Evolutionary conservation across 1,139 yeast species (phyloP), one percentile per base, ranked within the genome.

Genomic region (Candida dubliniensis): DNA sequence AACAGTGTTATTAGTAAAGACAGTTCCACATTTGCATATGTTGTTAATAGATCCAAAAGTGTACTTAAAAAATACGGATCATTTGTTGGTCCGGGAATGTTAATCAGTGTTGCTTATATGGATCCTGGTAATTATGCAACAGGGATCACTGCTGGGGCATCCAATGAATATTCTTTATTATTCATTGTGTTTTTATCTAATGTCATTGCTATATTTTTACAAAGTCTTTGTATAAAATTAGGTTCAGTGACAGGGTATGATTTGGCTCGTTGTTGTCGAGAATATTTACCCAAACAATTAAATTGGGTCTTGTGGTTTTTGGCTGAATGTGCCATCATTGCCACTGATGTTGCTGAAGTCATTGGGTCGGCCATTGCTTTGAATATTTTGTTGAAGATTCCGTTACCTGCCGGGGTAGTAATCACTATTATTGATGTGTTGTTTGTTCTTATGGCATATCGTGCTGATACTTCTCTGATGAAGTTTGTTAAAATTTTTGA

Each of bases 61-160:
- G 41, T 57, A 1, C 47, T 64, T 8, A 56, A 46, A 25, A 82
- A 82, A 54, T 84, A 81, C 54, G 62, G 74, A 39, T 67, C 76
- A 29, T 87, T 84, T 52, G 65, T 85, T n/a, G 93, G 93, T 0
- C 93, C 93, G 0, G 93, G 93, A 0, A 63, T 86, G 39, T 77
- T 86, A 80, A 82, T 87, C 14, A 71, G 86, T 33, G 91, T 86
- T 31, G 90, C 93, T 0, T 86, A 86, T 57, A 82, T 85, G 80
- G 95, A 86, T 60, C 95, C 95, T 1, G 95, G 95, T 60, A 87
- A 87, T 64, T 87, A 87, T 61, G 81, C 95, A 29, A 85, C 95
- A 0, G 89, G 84, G 51, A 81, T 84, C 9, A 71, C 83, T 8
- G 95, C 93, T 0, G 95, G 95, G 53, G 87, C 95, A 0, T 62